Conservation (phyloP, 345 rosid genomes). For the Melastoma malabathricum region DNA sequence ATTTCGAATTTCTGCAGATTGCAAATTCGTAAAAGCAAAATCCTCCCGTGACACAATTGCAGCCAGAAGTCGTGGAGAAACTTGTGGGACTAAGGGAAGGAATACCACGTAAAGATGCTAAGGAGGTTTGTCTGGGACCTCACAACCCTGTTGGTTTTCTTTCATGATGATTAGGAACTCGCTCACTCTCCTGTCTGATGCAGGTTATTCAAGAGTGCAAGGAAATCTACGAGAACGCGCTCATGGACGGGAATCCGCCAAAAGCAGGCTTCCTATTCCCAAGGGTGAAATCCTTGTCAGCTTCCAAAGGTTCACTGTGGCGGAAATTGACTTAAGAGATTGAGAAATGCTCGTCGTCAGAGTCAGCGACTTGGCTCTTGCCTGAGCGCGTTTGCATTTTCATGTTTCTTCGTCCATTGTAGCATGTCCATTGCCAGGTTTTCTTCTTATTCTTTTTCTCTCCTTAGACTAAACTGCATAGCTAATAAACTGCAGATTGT, state of each 20-base stretch:
- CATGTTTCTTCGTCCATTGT: too few relatives aligned
- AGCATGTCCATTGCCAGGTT: too few relatives aligned
- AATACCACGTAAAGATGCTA: slow-evolving; percentile 90
- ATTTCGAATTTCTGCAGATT: not conserved
- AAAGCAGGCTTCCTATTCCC: slow-evolving; percentile 82
- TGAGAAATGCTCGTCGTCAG: too few relatives aligned
- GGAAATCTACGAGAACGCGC: slow-evolving; percentile 84
- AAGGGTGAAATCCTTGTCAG: slow-evolving; percentile 62
- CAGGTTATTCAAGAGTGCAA: slow-evolving; percentile 98
- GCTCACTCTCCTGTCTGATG: not conserved
- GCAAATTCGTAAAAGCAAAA: slow-evolving; percentile 3
- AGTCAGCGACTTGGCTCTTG: too few relatives aligned
- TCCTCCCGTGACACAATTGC: slow-evolving; percentile 9
- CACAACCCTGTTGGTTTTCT: not conserved
- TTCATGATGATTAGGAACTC: too few relatives aligned
- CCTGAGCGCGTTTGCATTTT: too few relatives aligned
- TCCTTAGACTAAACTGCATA: too few relatives aligned
- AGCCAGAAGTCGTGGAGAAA: slow-evolving; percentile 98
- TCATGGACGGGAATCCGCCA: slow-evolving; percentile 70
- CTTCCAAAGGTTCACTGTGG: slow-evolving; percentile 63
- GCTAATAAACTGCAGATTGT: too few relatives aligned
- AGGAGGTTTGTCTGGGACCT: slow-evolving; percentile 47
- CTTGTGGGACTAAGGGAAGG: slow-evolving; percentile 93
- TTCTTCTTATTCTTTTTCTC: too few relatives aligned
- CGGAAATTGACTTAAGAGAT: slow-evolving; percentile 36